Conservation (phyloP, 73 alveolate species). For the Tetrahymena malaccensis region DNA sequence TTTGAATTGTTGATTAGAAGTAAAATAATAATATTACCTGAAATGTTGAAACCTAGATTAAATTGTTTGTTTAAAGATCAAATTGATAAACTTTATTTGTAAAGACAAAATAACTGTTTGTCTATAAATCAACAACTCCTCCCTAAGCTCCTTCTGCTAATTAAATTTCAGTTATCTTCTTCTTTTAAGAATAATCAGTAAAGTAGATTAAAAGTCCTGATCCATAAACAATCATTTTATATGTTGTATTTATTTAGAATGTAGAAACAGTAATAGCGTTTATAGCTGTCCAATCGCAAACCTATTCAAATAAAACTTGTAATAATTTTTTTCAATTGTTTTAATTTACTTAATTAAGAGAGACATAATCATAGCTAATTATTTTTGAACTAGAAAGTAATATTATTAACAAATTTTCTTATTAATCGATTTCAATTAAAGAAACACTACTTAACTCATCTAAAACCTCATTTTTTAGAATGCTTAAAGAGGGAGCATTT, state of each 20-base stretch:
- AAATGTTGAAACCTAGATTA: neutral
- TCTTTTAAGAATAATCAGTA: neutral
- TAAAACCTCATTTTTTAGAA: neutral
- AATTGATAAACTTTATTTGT: neutral
- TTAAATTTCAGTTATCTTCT: neutral
- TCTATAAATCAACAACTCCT: neutral
- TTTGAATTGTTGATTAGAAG: neutral
- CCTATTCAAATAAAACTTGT: neutral
- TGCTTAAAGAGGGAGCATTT: neutral
- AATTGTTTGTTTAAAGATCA: neutral
- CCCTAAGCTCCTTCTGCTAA: neutral
- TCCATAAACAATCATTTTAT: neutral
- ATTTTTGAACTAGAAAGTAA: neutral
- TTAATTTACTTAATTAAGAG: neutral
- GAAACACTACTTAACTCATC: neutral
- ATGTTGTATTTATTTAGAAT: neutral
- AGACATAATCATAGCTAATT: neutral
- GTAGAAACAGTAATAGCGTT: neutral
- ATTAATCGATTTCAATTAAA: neutral
- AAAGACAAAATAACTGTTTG: neutral
- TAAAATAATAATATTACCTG: neutral
- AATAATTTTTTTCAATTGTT: neutral
- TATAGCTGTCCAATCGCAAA: neutral
- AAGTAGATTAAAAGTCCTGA: neutral
- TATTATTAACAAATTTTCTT: neutral